Conservation (phyloP, 306 rosid species). For the Acacia acuminata region DNA sequence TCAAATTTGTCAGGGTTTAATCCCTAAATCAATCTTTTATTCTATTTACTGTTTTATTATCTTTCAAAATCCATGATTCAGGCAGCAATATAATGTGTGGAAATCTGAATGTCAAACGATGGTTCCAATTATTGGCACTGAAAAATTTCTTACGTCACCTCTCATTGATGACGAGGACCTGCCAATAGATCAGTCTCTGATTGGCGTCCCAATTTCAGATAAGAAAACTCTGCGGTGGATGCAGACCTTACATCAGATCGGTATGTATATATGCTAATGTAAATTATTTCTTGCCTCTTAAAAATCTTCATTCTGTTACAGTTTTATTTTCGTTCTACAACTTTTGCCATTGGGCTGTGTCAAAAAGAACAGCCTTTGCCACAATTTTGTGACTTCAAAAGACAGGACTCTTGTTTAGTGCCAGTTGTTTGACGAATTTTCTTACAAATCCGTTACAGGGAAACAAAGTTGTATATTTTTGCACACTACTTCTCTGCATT, state of each 20-base stretch:
- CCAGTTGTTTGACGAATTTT: constrained; percentile 1
- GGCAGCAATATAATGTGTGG: constrained; percentile 77
- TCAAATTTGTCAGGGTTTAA: constrained; percentile 8
- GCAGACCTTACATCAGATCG: constrained; percentile 81
- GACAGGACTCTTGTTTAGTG: not conserved
- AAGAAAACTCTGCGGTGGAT: constrained; percentile 78
- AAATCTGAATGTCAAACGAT: constrained; percentile 86
- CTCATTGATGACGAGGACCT: constrained; percentile 55
- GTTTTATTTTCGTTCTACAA: constrained; percentile 17
- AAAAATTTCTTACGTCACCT: constrained; percentile 67
- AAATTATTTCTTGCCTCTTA: not conserved
- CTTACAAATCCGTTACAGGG: constrained; percentile 11
- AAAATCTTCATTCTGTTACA: constrained; percentile 8
- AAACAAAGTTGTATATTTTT: constrained; percentile 7
- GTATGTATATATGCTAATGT: constrained; percentile 46
- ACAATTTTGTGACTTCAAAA: not conserved
- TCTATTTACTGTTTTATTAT: not conserved
- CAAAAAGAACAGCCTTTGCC: constrained; percentile 11
- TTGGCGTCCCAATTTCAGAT: constrained; percentile 45
- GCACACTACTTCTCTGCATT: not conserved
- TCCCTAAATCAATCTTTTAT: constrained; percentile 14
- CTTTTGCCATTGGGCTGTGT: constrained; percentile 18
- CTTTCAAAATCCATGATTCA: constrained; percentile 39
- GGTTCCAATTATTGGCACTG: constrained; percentile 76
- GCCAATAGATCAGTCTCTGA: constrained; percentile 48